Percentiles rank a stretch among this genome's conserved stretches.
These are phyloP conservation scores for Amesomyces nigricolor DNA, from an alignment of 2,329 filamentous ascomycete genomes.

Conservation along the genomic window DNA sequence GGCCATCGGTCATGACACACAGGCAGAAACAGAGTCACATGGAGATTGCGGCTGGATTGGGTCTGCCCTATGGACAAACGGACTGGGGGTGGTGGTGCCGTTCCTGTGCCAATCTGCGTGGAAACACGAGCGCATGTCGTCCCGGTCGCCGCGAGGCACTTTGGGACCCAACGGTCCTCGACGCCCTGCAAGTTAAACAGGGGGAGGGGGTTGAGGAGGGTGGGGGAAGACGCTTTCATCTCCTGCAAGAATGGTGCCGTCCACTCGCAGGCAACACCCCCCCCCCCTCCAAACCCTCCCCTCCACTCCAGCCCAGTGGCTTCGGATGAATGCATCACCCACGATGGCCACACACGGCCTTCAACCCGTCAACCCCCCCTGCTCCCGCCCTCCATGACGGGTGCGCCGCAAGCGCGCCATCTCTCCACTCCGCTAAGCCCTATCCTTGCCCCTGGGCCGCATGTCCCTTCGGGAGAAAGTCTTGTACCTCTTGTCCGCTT, in stretches of 20 bases:
- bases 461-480: not conserved
- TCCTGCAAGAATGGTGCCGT: conserved; percentile 7
- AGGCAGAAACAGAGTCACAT: conserved; percentile 15
- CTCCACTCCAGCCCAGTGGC: conserved; percentile 17
- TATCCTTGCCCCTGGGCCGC: conserved; percentile 7
- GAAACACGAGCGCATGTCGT: conserved; percentile 8
- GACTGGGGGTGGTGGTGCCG: conserved; percentile 5
- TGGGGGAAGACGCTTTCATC: conserved; percentile 3
- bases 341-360: conserved; percentile 1
- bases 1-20: conserved; percentile 5
- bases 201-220: not conserved
- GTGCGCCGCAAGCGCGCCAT: conserved; percentile 15
- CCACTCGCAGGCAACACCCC: not conserved
- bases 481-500: not conserved
- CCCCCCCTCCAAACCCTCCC: not conserved
- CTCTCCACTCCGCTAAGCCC: conserved; percentile 16
- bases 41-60: conserved; percentile 19
- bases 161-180: not conserved
- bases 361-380: conserved; percentile 5
- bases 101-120: conserved; percentile 11
- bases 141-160: conserved; percentile 6
- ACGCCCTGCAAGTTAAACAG: not conserved
- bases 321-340: conserved; percentile 10
- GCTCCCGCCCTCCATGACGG: conserved; percentile 17
- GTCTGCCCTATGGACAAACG: conserved; percentile 10